Percentiles rank a stretch among this genome's conserved stretches.
phyloP scores from a whole-genome alignment of 768 basidiomycete genomes.

The Podaxis mareebaensis region DNA sequence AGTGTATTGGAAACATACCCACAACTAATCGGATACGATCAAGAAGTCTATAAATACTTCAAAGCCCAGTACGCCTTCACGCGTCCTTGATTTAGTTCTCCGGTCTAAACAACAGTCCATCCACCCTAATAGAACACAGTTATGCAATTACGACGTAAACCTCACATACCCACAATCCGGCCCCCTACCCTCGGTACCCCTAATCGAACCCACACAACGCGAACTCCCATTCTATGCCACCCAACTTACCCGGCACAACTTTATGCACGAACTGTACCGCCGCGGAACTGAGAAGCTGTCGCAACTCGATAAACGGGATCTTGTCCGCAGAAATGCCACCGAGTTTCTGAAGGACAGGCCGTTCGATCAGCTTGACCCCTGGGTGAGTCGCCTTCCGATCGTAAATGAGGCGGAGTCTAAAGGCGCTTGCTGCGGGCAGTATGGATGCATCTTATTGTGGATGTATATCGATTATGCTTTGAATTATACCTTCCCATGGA shows the following conservation, averaged over 20 bases:
- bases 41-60: slow-evolving; percentile 66
- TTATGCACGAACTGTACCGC: slow-evolving; percentile 22
- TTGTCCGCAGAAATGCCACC: slow-evolving; percentile 25
- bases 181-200: slow-evolving; percentile 44
- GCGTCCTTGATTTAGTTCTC: background rate
- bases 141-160: slow-evolving; percentile 68
- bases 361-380: slow-evolving; percentile 58
- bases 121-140: slow-evolving; percentile 41
- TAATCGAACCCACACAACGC: slow-evolving; percentile 35
- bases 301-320: slow-evolving; percentile 23
- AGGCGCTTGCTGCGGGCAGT: slow-evolving; percentile 31
- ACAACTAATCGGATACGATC: slow-evolving; percentile 73
- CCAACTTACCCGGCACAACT: slow-evolving; percentile 22
- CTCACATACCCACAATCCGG: slow-evolving; percentile 68
- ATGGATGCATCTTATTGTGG: slow-evolving; percentile 64
- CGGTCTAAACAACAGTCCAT: background rate
- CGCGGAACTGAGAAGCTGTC: slow-evolving; percentile 19
- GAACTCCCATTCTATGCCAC: slow-evolving; percentile 31
- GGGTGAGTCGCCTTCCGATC: slow-evolving; percentile 34
- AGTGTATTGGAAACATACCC: slow-evolving; percentile 70
- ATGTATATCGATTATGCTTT: slow-evolving; percentile 71
- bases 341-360: slow-evolving; percentile 45
- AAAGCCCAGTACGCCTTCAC: slow-evolving; percentile 54
- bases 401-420: background rate
- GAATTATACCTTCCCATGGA: slow-evolving; percentile 71